Evolutionary conservation across 345 rosid species (phyloP).

Genomic region (Geranium brycei): DNA sequence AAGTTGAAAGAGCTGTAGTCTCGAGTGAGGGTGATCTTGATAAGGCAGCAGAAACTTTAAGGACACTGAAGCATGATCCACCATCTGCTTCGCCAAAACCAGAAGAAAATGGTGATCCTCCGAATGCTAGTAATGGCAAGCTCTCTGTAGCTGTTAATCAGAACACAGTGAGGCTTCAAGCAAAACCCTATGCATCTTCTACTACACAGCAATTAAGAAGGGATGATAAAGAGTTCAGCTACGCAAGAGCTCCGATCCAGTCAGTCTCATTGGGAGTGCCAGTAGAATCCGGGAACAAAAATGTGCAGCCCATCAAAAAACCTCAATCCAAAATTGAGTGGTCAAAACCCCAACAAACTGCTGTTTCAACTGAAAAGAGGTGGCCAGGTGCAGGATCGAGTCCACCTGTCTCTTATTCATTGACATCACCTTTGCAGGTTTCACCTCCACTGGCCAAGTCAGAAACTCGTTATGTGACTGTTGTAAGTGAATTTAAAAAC

Average conservation of each 20-base stretch:
- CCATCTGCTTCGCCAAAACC: constrained; percentile 34
- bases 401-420: constrained; percentile 35
- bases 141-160: constrained; percentile 20
- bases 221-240: constrained; percentile 55
- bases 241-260: constrained; percentile 25
- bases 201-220: constrained; percentile 31
- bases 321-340: constrained; percentile 44
- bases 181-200: constrained; percentile 19
- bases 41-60: constrained; percentile 46
- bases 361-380: constrained; percentile 36
- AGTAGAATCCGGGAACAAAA: constrained; percentile 29
- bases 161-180: constrained; percentile 28
- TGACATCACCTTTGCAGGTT: constrained; percentile 45
- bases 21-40: constrained; percentile 66
- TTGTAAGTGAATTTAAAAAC: constrained; percentile 42
- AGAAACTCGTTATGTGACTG: constrained; percentile 35
- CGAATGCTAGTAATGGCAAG: constrained; percentile 25
- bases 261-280: constrained; percentile 19
- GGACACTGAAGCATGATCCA: constrained; percentile 35
- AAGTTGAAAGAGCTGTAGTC: constrained; percentile 70
- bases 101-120: constrained; percentile 51
- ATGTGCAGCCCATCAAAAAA: constrained; percentile 42
- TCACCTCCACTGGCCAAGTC: constrained; percentile 34
- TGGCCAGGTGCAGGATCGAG: constrained; percentile 38
- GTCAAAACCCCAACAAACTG: constrained; percentile 48